phyloP scores from a whole-genome alignment of 345 rosid species.

The Citrus maxima region DNA sequence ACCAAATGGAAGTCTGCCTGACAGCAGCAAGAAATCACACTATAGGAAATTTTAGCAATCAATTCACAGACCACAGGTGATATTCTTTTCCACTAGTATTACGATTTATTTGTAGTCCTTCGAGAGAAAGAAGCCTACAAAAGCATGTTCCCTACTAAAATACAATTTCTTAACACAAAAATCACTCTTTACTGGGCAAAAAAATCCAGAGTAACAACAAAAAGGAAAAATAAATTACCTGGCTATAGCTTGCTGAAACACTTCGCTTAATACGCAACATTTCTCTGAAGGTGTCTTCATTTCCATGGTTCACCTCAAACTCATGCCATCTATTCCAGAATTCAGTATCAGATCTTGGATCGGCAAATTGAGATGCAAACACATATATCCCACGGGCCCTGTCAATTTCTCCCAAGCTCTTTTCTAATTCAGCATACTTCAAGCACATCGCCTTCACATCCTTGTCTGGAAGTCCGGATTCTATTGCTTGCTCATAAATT shows the following conservation, averaged over 20 bases:
- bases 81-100: not conserved
- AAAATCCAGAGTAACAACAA: not conserved
- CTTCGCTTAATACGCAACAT: conserved; percentile 91
- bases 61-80: not conserved
- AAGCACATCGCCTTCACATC: conserved; percentile 92
- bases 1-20: not conserved
- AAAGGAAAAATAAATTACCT: conserved; percentile 40
- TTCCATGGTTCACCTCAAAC: conserved; percentile 92
- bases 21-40: not conserved
- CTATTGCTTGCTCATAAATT: conserved; percentile 92
- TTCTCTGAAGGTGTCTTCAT: conserved; percentile 94
- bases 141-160: not conserved
- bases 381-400: conserved; percentile 76
- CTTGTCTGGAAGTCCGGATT: conserved; percentile 92
- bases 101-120: not conserved
- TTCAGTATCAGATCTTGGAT: conserved; percentile 81
- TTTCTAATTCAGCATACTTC: conserved; percentile 88
- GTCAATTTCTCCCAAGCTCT: conserved; percentile 92
- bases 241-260: conserved; percentile 90
- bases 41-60: not conserved
- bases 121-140: not conserved
- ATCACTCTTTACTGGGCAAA: not conserved
- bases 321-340: conserved; percentile 96
- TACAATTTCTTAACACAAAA: not conserved
- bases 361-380: conserved; percentile 89